Base-by-base conservation (phyloP, 805 yeast species). In the Ogataea allantospora region DNA sequence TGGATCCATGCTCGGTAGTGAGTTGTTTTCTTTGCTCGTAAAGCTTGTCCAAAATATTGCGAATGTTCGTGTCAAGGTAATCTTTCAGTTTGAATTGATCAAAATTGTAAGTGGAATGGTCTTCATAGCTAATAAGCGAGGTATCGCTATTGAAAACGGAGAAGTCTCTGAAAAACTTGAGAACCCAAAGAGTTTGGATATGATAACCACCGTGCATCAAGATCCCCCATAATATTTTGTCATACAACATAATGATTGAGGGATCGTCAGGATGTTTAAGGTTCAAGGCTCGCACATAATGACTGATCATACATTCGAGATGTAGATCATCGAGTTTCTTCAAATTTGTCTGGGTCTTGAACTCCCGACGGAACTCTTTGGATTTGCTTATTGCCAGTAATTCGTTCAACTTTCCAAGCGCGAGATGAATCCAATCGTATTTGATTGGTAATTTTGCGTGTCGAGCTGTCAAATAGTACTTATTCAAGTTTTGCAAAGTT, bases 161-260 rank as follows among this genome's bases (percentile, higher is more conserved):
- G 33, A 57, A 63, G 35, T 60, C 54, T 25, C 59, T 57, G 26
- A 72, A 45, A 12, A 58, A 53, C 36, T 58, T 59, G 46, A 74
- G 71, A 28, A 71, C 64, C 68, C 71, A 66, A 13, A 75, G 44
- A 2, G 65, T 52, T 29, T 61, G 65, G 7, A 71, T 17, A 40
- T 69, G 72, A 18, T 66, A 50, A 1, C 71, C 73, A 11, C 79
- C 79, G 40, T 60, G 63, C 29, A 73, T 44, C 6, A 70, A 26
- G 7, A 73, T 42, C 0, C 71, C 72, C 61, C 70, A 66, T 1
- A 72, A 35, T 1, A 75, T 58, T 20, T 64, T 58, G 28, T 68
- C 65, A 33, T 66, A 63, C 4, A 71, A 47, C 2, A 36, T 27
- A 3, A 60, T 34, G 3, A 60, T 49, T 1, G 54, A 38, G 0